A percentile compares a stretch with the other conserved stretches of the same genome.
phyloP scores from a whole-genome alignment of 768 basidiomycete genomes.

The Hypsizygus marmoreus region DNA sequence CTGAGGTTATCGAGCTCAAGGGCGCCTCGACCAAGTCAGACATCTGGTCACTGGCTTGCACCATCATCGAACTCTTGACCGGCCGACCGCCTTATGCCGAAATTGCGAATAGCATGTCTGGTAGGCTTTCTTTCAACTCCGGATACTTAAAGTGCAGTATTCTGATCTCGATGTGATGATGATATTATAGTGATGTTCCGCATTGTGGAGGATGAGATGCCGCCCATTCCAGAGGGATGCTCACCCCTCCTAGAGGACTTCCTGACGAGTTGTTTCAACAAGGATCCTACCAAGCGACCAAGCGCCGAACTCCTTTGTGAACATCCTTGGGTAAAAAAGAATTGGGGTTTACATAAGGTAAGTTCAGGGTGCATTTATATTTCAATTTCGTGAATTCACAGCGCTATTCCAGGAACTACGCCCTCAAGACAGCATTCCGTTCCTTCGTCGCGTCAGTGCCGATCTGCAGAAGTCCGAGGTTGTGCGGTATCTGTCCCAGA shows the following conservation, averaged over 20 bases:
- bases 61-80: conserved; percentile 90
- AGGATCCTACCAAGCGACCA: conserved; percentile 83
- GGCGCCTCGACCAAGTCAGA: conserved; percentile 93
- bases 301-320: conserved; percentile 84
- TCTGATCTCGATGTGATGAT: conserved; percentile 9
- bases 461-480: conserved; percentile 78
- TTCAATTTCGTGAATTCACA: not conserved
- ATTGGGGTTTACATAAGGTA: conserved; percentile 81
- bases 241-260: conserved; percentile 82
- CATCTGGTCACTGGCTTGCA: conserved; percentile 95
- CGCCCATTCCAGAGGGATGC: conserved; percentile 80
- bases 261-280: conserved; percentile 85
- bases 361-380: conserved; percentile 13
- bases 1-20: conserved; percentile 94
- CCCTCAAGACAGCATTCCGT: conserved; percentile 93
- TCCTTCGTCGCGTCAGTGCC: conserved; percentile 86
- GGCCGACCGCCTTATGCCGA: conserved; percentile 92
- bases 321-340: conserved; percentile 86
- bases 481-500: conserved; percentile 51
- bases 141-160: conserved; percentile 6
- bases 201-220: conserved; percentile 92
- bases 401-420: conserved; percentile 63
- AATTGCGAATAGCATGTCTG: conserved; percentile 87
- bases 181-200: conserved; percentile 80
- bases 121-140: conserved; percentile 42